Conservation (phyloP, 345 rosid species). For the Citrus sp. region DNA sequence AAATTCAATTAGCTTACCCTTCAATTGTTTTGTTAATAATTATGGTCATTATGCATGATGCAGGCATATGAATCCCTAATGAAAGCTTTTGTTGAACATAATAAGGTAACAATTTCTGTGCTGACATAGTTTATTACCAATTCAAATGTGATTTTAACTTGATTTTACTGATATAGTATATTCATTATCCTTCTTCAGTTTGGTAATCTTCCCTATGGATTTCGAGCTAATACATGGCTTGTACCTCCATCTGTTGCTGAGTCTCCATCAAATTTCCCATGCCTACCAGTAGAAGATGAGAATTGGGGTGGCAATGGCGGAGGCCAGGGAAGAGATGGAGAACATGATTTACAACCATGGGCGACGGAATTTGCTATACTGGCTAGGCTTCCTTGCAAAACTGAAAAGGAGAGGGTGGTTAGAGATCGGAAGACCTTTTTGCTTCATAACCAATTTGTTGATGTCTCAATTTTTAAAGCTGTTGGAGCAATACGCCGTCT, state of each 20-base stretch:
- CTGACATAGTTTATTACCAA: constrained; percentile 3
- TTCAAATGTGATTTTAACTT: too few species aligned
- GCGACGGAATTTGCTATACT: constrained; percentile 61
- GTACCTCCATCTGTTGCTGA: constrained; percentile 49
- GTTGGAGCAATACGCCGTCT: constrained; percentile 35
- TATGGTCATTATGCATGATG: constrained; percentile 13
- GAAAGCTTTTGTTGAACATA: constrained; percentile 59
- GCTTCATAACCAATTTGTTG: constrained; percentile 59
- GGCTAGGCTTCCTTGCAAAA: constrained; percentile 56
- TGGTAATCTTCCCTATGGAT: too few species aligned
- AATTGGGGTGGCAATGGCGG: constrained; percentile 72
- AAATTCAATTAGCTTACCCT: too few species aligned
- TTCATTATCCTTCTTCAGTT: too few species aligned
- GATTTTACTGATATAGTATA: too few species aligned
- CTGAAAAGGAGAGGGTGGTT: constrained; percentile 62
- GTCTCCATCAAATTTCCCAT: constrained; percentile 36
- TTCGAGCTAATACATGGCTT: constrained; percentile 55
- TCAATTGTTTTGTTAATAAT: too few species aligned
- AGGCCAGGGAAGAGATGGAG: constrained; percentile 57
- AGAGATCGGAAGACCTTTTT: constrained; percentile 64
- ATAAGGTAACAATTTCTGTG: constrained; percentile 43
- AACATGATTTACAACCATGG: constrained; percentile 56
- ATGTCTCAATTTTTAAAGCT: constrained; percentile 55
- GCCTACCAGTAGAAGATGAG: constrained; percentile 57
- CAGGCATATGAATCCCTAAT: constrained; percentile 73